Evolutionary conservation across 768 basidiomycete species (phyloP).

Genomic region (Rhodotorula babjevae): DNA sequence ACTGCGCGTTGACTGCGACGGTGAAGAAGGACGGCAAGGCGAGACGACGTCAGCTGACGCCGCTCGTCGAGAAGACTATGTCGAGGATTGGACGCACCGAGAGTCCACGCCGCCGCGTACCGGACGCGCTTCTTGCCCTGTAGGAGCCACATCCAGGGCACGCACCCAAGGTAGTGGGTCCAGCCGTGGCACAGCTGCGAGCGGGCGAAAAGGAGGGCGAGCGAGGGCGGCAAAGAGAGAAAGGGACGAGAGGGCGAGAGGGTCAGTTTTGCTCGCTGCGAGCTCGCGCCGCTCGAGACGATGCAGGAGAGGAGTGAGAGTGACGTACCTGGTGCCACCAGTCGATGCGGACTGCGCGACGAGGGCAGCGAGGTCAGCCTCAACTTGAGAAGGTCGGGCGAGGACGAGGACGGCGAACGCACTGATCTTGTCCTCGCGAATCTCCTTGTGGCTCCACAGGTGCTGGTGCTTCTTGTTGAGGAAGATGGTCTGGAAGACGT

Average conservation of each 20-base stretch:
- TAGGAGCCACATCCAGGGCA: constrained; percentile 48
- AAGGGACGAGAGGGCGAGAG: not conserved
- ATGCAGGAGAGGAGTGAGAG: no score
- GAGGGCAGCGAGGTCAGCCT: not conserved
- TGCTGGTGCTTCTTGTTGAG: constrained; percentile 50
- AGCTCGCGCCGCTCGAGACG: no score
- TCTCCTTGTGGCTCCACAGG: constrained; percentile 49
- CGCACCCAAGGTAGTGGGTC: constrained; percentile 44
- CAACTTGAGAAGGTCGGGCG: not conserved
- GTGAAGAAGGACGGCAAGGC: no score
- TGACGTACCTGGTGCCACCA: constrained; percentile 46
- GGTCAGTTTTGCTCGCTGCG: no score
- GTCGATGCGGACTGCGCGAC: constrained; percentile 44
- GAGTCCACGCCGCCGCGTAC: constrained; percentile 50
- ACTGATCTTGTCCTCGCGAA: constrained; percentile 49
- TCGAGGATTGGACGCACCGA: constrained; percentile 25
- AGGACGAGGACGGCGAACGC: no score
- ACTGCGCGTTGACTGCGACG: constrained; percentile 44
- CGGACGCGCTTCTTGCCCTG: constrained; percentile 46
- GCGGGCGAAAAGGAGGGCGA: no score
- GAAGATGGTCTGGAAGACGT: constrained; percentile 51
- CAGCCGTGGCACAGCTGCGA: constrained; percentile 46
- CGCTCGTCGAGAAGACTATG: no score
- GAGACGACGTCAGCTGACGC: no score
- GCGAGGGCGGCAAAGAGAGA: not conserved